A percentile compares a stretch with the other conserved stretches of the same genome.
Conservation (phyloP, 768 basidiomycete species). For the Suillus clintonianus region DNA sequence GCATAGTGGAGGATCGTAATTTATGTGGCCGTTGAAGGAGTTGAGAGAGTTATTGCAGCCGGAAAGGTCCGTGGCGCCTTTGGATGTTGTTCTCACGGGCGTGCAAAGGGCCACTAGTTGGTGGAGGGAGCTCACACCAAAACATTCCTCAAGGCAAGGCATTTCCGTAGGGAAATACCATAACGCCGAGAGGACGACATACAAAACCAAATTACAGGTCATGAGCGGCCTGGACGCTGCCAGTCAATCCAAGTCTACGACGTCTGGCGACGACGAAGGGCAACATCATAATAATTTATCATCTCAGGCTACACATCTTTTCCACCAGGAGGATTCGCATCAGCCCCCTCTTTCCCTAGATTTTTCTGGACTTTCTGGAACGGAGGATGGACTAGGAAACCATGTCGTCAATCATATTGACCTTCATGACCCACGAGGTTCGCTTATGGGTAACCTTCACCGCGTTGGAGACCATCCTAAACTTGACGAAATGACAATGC, state of each 20-base stretch:
- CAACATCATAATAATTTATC: constrained; percentile 33
- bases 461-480: constrained; percentile 36
- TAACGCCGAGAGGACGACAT: not conserved
- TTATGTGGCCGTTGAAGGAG: not conserved
- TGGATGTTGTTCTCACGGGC: constrained; percentile 10
- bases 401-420: constrained; percentile 28
- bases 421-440: constrained; percentile 32
- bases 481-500: constrained; percentile 32
- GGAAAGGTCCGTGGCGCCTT: constrained; percentile 7
- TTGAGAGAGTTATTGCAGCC: not conserved
- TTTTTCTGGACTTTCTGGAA: constrained; percentile 27
- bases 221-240: constrained; percentile 47
- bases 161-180: constrained; percentile 7
- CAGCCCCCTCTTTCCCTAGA: constrained; percentile 31
- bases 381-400: constrained; percentile 25
- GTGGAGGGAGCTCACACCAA: constrained; percentile 1
- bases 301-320: constrained; percentile 31
- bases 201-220: constrained; percentile 19
- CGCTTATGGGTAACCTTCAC: constrained; percentile 33
- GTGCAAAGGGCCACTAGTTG: not conserved
- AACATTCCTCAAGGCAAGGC: constrained; percentile 8
- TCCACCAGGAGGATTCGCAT: constrained; percentile 31
- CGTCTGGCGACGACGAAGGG: constrained; percentile 24
- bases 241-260: constrained; percentile 25
- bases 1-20: not conserved